Percentiles rank a stretch among this genome's conserved stretches.
Conservation (phyloP, 352 stramenopile genomes). For the Pythium oligandrum region DNA sequence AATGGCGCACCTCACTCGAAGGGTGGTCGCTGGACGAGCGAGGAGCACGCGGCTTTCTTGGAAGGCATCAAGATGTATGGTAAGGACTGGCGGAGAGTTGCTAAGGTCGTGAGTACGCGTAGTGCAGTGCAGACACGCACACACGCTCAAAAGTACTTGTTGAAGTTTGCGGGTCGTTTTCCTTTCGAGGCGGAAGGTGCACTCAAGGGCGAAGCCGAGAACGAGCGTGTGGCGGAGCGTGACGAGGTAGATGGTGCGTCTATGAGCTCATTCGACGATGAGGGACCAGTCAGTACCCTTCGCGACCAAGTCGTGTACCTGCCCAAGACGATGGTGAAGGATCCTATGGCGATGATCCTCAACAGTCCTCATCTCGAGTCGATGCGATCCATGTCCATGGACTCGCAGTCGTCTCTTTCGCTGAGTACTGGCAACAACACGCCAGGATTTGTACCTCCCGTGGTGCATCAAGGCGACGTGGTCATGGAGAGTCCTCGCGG, state of each 20-base stretch:
- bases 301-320: too few species aligned
- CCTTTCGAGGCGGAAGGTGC: conserved; percentile 54
- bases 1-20: conserved; percentile 40
- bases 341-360: conserved; percentile 74
- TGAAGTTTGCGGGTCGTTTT: conserved; percentile 85
- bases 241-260: too few species aligned
- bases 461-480: conserved; percentile 4
- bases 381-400: conserved; percentile 1
- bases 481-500: conserved; percentile 18
- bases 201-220: conserved; percentile 25
- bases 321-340: conserved; percentile 19
- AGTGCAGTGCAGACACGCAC: conserved; percentile 87
- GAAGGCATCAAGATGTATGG: conserved; percentile 84
- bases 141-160: conserved; percentile 91
- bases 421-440: not conserved
- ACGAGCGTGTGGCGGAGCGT: conserved; percentile 4
- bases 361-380: conserved; percentile 50
- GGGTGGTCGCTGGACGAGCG: conserved; percentile 82
- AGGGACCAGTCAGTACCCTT: too few species aligned
- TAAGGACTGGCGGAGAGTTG: conserved; percentile 84
- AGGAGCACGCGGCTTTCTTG: conserved; percentile 83
- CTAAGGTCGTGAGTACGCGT: conserved; percentile 75
- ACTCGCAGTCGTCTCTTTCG: too few species aligned
- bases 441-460: too few species aligned
- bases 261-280: too few species aligned